These are phyloP conservation scores for Reticulomyxa filosa DNA, from an alignment of 78 protist genomes.

Conservation along the genomic window DNA sequence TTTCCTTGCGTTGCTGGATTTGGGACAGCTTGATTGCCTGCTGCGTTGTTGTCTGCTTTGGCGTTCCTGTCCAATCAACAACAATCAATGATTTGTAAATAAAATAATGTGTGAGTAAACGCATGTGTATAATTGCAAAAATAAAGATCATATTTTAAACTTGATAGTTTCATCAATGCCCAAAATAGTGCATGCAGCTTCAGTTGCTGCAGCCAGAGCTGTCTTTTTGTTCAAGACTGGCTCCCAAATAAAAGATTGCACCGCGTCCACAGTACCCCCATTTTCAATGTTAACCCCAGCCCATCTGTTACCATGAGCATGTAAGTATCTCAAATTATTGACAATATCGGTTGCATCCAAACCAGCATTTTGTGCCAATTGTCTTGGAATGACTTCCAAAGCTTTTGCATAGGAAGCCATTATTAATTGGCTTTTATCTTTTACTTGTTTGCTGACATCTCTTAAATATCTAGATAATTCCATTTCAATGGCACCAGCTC, in stretches of 20 bases:
- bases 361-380: conserved; percentile 51
- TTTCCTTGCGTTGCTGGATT: no score
- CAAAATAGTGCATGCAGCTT: conserved; percentile 93
- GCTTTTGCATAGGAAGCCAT: neutral
- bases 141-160: no score
- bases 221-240: conserved; percentile 51
- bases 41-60: no score
- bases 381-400: conserved; percentile 68
- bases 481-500: conserved; percentile 99
- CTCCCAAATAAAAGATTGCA: conserved; percentile 87
- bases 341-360: conserved; percentile 90
- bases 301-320: conserved; percentile 57
- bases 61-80: no score
- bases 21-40: no score
- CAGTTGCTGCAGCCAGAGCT: conserved; percentile 87
- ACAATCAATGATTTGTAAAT: no score
- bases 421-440: conserved; percentile 17
- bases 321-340: conserved; percentile 82
- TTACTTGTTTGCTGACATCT: conserved; percentile 48
- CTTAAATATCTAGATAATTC: conserved; percentile 61
- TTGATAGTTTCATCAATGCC: conserved; percentile 92
- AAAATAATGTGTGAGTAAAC: no score
- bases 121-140: no score
- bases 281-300: conserved; percentile 83
- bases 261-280: conserved; percentile 82